Percentiles rank a stretch among this genome's conserved stretches.
Conservation (phyloP, 176 grass and related monocot genomes). For the Avena sativa region DNA sequence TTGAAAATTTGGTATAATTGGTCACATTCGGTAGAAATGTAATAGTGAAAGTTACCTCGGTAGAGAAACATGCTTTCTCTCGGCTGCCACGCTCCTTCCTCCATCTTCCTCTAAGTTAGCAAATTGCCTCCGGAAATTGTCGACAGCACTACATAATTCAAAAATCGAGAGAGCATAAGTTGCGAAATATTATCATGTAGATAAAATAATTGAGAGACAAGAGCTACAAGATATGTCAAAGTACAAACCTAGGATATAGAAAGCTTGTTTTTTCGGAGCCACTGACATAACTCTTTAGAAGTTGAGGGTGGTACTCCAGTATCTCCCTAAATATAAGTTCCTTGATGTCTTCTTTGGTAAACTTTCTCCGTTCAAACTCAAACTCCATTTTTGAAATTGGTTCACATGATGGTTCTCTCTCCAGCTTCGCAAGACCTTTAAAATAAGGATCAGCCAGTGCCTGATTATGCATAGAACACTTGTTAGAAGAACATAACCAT, state of each 20-base stretch:
- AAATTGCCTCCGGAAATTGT: slow-evolving; percentile 97
- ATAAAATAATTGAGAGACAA: slow-evolving; percentile 21
- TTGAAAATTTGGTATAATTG: background rate
- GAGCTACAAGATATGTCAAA: slow-evolving; percentile 20
- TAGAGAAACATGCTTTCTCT: slow-evolving; percentile 97
- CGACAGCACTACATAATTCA: slow-evolving; percentile 71
- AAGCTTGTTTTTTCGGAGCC: slow-evolving; percentile 71
- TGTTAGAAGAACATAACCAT: slow-evolving; percentile 37
- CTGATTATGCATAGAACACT: slow-evolving; percentile 47
- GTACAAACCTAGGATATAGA: slow-evolving; percentile 80
- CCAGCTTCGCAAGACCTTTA: slow-evolving; percentile 77
- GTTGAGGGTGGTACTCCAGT: slow-evolving; percentile 90
- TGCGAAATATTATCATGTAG: background rate
- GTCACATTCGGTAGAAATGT: background rate
- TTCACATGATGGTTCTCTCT: slow-evolving; percentile 88
- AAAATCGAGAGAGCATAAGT: slow-evolving; percentile 20
- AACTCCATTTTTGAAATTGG: slow-evolving; percentile 96
- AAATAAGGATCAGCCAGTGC: slow-evolving; percentile 90
- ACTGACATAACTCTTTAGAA: slow-evolving; percentile 72
- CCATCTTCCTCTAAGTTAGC: slow-evolving; percentile 89
- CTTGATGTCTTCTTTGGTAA: slow-evolving; percentile 89
- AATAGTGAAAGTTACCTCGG: slow-evolving; percentile 70
- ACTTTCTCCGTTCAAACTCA: slow-evolving; percentile 85
- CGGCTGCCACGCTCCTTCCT: slow-evolving; percentile 55
- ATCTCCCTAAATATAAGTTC: slow-evolving; percentile 97